These are phyloP conservation scores for Podospora fimiseda DNA, from an alignment of 495 filamentous ascomycete species.

Conservation along the genomic window DNA sequence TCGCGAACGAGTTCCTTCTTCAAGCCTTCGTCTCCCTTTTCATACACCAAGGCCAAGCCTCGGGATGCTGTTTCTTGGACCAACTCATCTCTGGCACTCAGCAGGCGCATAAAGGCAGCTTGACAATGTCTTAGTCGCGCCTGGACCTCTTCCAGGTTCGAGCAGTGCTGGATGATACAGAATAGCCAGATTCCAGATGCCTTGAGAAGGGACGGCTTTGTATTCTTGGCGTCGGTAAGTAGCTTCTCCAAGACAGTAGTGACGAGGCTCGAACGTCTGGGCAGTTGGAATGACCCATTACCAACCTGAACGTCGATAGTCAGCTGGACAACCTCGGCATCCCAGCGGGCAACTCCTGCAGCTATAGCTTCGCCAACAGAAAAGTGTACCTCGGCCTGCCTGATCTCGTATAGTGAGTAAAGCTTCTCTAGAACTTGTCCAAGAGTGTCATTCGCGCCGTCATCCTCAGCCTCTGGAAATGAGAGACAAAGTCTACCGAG, in stretches of 20 bases:
- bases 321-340: slow-evolving; percentile 47
- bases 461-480: slow-evolving; percentile 23
- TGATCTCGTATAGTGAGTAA: slow-evolving; percentile 71
- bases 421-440: slow-evolving; percentile 53
- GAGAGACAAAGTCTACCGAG: slow-evolving; percentile 63
- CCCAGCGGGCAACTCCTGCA: slow-evolving; percentile 72
- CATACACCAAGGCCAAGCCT: slow-evolving; percentile 83
- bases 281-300: slow-evolving; percentile 23
- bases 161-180: slow-evolving; percentile 87
- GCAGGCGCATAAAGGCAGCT: slow-evolving; percentile 76
- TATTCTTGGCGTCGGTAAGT: slow-evolving; percentile 64
- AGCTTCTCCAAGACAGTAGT: slow-evolving; percentile 57
- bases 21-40: slow-evolving; percentile 73
- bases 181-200: slow-evolving; percentile 90
- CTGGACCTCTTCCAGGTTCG: slow-evolving; percentile 64
- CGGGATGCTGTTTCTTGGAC: slow-evolving; percentile 93
- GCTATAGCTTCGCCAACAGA: slow-evolving; percentile 79
- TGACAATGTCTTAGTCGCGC: slow-evolving; percentile 70
- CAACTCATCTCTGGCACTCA: slow-evolving; percentile 82
- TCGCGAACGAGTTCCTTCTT: slow-evolving; percentile 80
- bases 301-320: slow-evolving; percentile 39
- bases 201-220: slow-evolving; percentile 81
- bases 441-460: slow-evolving; percentile 21
- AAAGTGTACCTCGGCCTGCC: slow-evolving; percentile 80
- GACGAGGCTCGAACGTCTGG: slow-evolving; percentile 44